Evolutionary conservation across 345 rosid species (phyloP), one percentile per base, ranked within the genome.

Genomic region (Aurinia saxatilis): DNA sequence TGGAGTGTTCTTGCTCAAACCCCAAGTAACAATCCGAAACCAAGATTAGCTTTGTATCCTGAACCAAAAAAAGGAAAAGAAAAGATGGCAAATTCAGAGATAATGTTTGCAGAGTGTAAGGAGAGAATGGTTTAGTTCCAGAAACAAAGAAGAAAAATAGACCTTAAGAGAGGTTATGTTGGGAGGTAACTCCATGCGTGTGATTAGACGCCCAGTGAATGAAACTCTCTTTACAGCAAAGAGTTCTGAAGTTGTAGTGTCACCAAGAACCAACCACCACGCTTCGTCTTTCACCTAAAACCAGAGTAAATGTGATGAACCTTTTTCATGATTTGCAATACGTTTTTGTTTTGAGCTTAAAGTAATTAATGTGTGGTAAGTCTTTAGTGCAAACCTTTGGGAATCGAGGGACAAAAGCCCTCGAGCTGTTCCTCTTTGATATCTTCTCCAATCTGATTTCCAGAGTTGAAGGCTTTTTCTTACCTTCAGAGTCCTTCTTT

Each of bases 21-120:
- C 99, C 95, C 62, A 93, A 41, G 75, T 93, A 92, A 75, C 96
- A 92, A 75, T 92, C 99, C 6, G 99, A 92, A 67, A 92, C 82
- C 51, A 90, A 37, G 53, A 84, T 70, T 59, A 92, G 68, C 67
- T 85, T 89, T 58, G 80, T 71, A 49, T 85, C 95, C 98, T 90
- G 95, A 21, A 39, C 25, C 60, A 3, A 23, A 27, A 27, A 27
- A 27, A 27, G 7, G 5, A 1, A 3, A 65, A 17, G 14, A 13
- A 17, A 23, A 48, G 13, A 47, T 38, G 25, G 41, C 3, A 55
- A 33, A 34, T 21, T 45, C 50, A 67, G 35, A 14, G 13, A 16
- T n/a, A 19, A 35, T 17, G 47, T 8, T 45, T 59, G n/a, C 8
- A 30, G 10, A 12, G 16, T 5, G 10, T 25, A 31, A 21, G 56